Percentiles rank a stretch among this genome's conserved stretches.
Conservation (phyloP, 495 filamentous ascomycete genomes). For the Neurospora sp. region DNA sequence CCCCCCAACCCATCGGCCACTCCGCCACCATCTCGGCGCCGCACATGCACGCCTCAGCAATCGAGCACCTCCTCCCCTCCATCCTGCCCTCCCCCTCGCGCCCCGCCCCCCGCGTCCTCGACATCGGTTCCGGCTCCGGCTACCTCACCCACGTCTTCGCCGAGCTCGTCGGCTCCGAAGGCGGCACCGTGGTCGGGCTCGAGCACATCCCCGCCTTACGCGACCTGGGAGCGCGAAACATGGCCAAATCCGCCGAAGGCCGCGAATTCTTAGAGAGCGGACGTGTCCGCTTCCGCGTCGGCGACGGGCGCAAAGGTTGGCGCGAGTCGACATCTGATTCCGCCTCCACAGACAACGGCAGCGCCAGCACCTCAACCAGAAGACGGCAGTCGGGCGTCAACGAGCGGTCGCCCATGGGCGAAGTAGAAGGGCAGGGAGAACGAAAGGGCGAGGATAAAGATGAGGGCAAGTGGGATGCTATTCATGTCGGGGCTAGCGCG, state of each 20-base stretch:
- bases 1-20: conserved; percentile 81
- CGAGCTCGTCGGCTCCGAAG: conserved; percentile 52
- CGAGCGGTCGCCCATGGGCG: conserved; percentile 9
- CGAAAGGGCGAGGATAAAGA: not conserved
- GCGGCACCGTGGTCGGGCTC: conserved; percentile 65
- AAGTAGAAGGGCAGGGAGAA: conserved; percentile 8
- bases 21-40: conserved; percentile 87
- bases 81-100: conserved; percentile 38
- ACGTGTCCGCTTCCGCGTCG: conserved; percentile 62
- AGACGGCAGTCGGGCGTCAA: too few species aligned
- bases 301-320: conserved; percentile 77
- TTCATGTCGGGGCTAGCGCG: conserved; percentile 78
- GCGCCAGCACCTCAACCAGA: too few species aligned
- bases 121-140: conserved; percentile 83
- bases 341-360: too few species aligned
- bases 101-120: conserved; percentile 50
- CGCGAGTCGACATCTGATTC: not conserved
- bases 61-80: conserved; percentile 56
- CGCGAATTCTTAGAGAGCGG: conserved; percentile 47
- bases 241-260: conserved; percentile 62
- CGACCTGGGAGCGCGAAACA: conserved; percentile 63
- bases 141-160: conserved; percentile 89
- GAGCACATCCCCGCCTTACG: conserved; percentile 79
- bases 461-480: conserved; percentile 60
- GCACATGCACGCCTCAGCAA: conserved; percentile 88